Base-by-base conservation (phyloP, 768 basidiomycete species). In the Tricholoma terreum region DNA sequence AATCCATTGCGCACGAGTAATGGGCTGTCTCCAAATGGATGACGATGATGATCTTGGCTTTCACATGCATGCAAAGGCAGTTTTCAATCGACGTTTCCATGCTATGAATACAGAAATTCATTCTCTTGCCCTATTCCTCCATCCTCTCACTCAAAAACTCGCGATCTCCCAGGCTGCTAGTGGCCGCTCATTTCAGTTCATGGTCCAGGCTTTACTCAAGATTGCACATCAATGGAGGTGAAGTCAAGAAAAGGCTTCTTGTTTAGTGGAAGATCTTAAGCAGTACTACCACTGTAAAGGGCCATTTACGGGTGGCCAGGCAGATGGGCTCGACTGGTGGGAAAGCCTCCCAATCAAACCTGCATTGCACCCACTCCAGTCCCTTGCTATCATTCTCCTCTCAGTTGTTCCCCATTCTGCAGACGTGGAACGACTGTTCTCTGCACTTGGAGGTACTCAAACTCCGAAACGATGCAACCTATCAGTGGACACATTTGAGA, bases 91-190 rank as follows among this genome's bases (percentile, higher is more conserved):
- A 0, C 46, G 57, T 8, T 77, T 77, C 35, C 69, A 71, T 50
- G 19, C 52, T 3, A 74, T 75, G 66, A 68, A 73, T 54, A 76
- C 69, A 1, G 58, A 67, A 24, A 31, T 68, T 6, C 71, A 75
- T 54, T 66, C 55, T 6, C 65, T 76, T 27, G 64, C 71, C 0
- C 62, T 77, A 0, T 76, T 69, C 53, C 65, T 76, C 2, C 73
- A 75, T 53, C 73, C 70, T 3, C 55, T 71, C 24, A 75, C 71
- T 58, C 60, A 65, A 24, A 69, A 67, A 56, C 72, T 77, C 27
- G 71, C 75, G 2, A 67, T 72, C 22, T 67, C 61, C 0, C 45
- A 67, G 19, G 61, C 55, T 0, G 54, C 54, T 0, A 63, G 65
- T 46, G 63, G 60, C 0, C 63, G 58, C 6, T 50, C 63, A 0